Evolutionary conservation across 2,329 filamentous ascomycete species (phyloP), one percentile per base, ranked within the genome.

Genomic region (Pseudohalonectria lignicola): DNA sequence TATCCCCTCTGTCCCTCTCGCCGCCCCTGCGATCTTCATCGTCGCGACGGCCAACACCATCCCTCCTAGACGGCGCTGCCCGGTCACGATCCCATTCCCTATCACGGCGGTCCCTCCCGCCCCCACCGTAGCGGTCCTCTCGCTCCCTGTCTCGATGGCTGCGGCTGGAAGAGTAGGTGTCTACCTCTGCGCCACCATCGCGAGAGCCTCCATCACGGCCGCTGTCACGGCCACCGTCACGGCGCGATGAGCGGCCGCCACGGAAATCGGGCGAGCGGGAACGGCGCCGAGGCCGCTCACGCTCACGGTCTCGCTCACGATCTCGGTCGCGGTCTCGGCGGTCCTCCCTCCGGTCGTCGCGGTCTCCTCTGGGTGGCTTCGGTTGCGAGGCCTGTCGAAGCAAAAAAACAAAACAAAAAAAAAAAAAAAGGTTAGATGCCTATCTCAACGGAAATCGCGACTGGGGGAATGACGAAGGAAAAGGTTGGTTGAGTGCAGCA

Each of bases 111-210:
- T 59, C 60, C 37, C 72, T 61, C 42, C 76, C 66, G 41, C 78
- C 74, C 45, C 82, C 74, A 25, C 81, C 80, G 56, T 95, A 95
- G 55, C 88, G 76, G 50, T 95, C 90, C 61, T 96, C 90, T 44
- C 90, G 83, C 64, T 96, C 90, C 45, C 90, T 74, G 57, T 94
- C 90, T 56, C 90, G 78, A 59, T 94, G 93, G 64, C 82, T 88
- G 49, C 90, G 82, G 61, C 87, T 94, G 5, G 85, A 87, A 16
- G 88, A 94, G 63, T 96, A 96, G 40, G 84, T 79, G 61, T 95
- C 87, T 32, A 51, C 55, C 41, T 76, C 73, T 58, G 77, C 72
- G 49, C 85, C 81, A 39, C 74, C 76, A 36, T 92, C 82, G 49
- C 82, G 82, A n/a, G n/a, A n/a, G n/a, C n/a, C n/a, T n/a, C n/a